Evolutionary conservation across 352 stramenopile species (phyloP), one percentile per base, ranked within the genome.

Genomic region (Globisporangium megalacanthum): DNA sequence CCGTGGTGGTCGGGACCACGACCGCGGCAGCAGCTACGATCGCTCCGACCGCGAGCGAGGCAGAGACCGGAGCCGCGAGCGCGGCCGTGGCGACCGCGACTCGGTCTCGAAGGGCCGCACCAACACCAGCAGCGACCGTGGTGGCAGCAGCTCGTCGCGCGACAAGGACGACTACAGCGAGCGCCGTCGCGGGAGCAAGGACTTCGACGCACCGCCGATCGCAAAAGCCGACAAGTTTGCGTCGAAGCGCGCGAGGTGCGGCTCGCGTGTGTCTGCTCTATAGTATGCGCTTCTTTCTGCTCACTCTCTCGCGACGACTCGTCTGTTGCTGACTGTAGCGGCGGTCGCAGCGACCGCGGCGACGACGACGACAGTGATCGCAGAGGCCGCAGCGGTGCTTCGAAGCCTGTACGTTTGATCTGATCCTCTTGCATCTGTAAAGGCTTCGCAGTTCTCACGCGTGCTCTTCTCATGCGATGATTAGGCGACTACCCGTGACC

Each of bases 311-410:
- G 25, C 4, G 4, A 29, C 4, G 41, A 11, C 42, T 39, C 6
- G 1, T 8, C 17, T 9, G 17, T 22, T 10, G 41, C 14, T 46
- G 14, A 46, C 42, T 31, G 29, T 22, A 62, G 37, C 13, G 49
- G 64, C 11, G 62, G 75, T 22, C 65, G 73, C 13, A 62, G 67
- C 11, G 65, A 68, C 35, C 69, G 70, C 53, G 80, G 83, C 13
- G 77, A 88, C 47, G 76, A 89, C 13, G 68, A 73, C 11, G 71
- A 73, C 13, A 61, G 77, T n/a, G 69, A 69, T 45, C 75, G 72
- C 20, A 63, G 74, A 46, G 56, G 53, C 19, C 58, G 61, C 39
- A 60, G 64, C 49, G 62, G 64, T 42, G 60, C 60, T 36, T 51
- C 59, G 15, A 82, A 79, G 44, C 79, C 62, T 51, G 80, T 88